These are phyloP conservation scores for Vararia minispora DNA, from an alignment of 768 basidiomycete genomes.

Conservation along the genomic window DNA sequence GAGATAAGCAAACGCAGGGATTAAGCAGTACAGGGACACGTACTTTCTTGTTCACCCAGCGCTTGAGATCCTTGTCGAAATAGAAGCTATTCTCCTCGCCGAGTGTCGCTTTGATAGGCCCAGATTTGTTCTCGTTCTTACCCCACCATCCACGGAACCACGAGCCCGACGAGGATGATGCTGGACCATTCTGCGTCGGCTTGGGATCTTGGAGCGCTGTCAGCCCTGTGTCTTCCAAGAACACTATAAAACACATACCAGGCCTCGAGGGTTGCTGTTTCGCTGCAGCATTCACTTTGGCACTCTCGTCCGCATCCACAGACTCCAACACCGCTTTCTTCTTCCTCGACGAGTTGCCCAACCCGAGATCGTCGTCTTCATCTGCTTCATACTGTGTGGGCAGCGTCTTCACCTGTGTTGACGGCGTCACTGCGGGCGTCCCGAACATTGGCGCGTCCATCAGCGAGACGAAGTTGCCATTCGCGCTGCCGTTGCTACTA, in stretches of 20 bases:
- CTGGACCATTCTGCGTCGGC: conserved; percentile 17
- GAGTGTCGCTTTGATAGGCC: conserved; percentile 82
- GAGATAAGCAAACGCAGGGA: background rate
- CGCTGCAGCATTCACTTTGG: conserved; percentile 5
- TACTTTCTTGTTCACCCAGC: conserved; percentile 95
- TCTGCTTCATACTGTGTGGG: conserved; percentile 35
- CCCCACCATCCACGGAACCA: conserved; percentile 86
- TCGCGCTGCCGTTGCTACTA: conserved; percentile 16
- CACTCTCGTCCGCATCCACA: conserved; percentile 16
- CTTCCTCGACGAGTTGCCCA: conserved; percentile 61
- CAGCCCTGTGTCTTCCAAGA: background rate
- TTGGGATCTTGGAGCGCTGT: conserved; percentile 1
- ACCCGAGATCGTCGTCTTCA: conserved; percentile 81
- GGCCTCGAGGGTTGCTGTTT: conserved; percentile 19
- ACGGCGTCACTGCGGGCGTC: conserved; percentile 20
- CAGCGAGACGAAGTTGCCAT: conserved; percentile 67
- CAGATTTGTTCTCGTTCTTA: conserved; percentile 45
- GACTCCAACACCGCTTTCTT: conserved; percentile 22
- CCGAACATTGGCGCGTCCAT: conserved; percentile 56
- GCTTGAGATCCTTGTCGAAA: conserved; percentile 89
- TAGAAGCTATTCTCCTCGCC: conserved; percentile 87
- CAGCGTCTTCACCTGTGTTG: conserved; percentile 10
- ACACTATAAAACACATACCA: conserved; percentile 16
- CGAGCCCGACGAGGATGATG: conserved; percentile 32
- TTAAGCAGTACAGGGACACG: conserved; percentile 10